Base-by-base conservation (phyloP, 345 rosid species). In the Euphorbia lathyris region DNA sequence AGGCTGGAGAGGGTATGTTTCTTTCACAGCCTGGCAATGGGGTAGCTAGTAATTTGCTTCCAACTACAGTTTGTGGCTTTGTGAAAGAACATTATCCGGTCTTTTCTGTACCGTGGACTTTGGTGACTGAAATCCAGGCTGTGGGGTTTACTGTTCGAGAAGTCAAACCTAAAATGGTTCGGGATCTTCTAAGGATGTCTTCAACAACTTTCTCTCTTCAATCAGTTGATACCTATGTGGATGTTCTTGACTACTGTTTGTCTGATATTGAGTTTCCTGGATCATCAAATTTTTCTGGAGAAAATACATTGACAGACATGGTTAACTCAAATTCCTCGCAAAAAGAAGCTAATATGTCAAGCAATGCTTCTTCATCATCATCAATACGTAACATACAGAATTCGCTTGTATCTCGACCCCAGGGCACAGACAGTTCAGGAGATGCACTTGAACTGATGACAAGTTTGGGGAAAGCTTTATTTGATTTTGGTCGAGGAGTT, bases 371-470 rank as follows among this genome's bases (percentile, higher is more conserved):
- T 69, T 74, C 80, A 60, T 74, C 81, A 40, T 52, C 66, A 61
- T 70, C 77, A 29, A 59, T 66, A 58, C 78, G 86, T 69, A 72
- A 68, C 74, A 17, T 61, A 48, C 83, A 5, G 60, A 77, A 66
- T 63, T 67, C 72, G 61, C 79, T 63, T 51, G 69, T 76, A 27
- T 74, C 69, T 26, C 71, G 78, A 63, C 63, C 82, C 72, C 91
- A 83, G 55, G 77, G 71, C 78, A 76, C 85, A 62, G 82, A 73
- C 51, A 80, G 89, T 78, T 93, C 97, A 23, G 90, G 97, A 78
- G 97, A 93, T 88, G 96, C 98, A 45, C 86, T 93, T 77, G 98
- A 90, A 84, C 85, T 93, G 90, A 76, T 93, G 86, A 85, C 97
- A 71, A 91, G 93, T 81, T 78, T 93, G 74, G 97, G 97, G 34